Base-by-base conservation (phyloP, 176 grass and related monocot species). In the Phyllostachys edulis region DNA sequence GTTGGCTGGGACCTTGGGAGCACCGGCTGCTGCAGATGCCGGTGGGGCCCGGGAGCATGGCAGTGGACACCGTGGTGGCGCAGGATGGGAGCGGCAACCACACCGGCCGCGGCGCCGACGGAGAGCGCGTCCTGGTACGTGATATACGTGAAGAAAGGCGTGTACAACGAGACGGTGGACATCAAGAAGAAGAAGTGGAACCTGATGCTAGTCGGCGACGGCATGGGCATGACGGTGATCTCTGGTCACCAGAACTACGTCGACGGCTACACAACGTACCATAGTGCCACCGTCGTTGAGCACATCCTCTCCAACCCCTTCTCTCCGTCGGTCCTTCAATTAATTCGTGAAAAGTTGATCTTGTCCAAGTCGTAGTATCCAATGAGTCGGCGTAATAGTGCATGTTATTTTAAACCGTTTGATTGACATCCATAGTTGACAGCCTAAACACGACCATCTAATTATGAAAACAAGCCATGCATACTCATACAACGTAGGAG, bases 151-250 rank as follows among this genome's bases (percentile, higher is more conserved):
- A 98, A 84, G 89, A 64, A 52, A 16, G 96, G 96, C 0, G 83
- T 95, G 49, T 98, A 98, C 83, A 81, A 7, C 66, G 96, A 98
- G 86, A 90, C 92, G 40, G 91, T 98, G 77, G 91, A 90, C 6
- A 70, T 98, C 8, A 89, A 84, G 29, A 97, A 94, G 90, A 97
- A 93, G 73, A 94, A 93, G 80, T 88, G 89, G 87, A 98, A 98
- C 63, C 0, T 98, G 44, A 90, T 95, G 91, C 16, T 98, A 21
- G 83, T 98, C 2, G 93, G 96, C 15, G 93, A 98, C 63, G 96
- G 96, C 44, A 90, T 90, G 69, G 89, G 83, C 46, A 75, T 26
- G 8, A 95, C 96, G 7, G 76, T 98, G 39, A 92, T 98, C 87
- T 78, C 96, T 17, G 91, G 89, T 37, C 77, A 72, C 11, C 87